A percentile compares a stretch with the other conserved stretches of the same genome.
Conservation (phyloP, 176 grass and related monocot genomes). For the Microstegium vimineum region DNA sequence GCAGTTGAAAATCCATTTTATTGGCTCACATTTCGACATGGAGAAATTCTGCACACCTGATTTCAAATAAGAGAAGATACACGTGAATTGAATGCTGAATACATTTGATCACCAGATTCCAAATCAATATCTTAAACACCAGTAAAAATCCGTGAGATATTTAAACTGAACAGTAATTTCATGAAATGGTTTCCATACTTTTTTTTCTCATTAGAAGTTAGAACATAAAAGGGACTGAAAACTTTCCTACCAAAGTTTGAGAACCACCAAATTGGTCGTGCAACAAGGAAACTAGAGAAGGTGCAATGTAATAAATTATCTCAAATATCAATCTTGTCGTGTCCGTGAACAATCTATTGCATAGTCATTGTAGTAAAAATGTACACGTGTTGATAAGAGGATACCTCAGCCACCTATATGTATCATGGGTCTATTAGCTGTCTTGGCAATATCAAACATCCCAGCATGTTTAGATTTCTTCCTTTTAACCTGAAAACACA, state of each 20-base stretch:
- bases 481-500: conserved; percentile 78
- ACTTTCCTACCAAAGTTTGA: background rate
- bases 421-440: conserved; percentile 86
- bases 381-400: background rate
- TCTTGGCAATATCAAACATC: conserved; percentile 89
- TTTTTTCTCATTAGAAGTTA: background rate
- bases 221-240: background rate
- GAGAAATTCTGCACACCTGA: background rate
- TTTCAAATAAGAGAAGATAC: background rate
- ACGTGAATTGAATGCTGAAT: background rate
- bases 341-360: background rate
- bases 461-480: conserved; percentile 92
- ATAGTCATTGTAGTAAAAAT: background rate
- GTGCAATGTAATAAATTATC: background rate
- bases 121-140: background rate
- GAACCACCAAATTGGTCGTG: background rate
- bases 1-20: background rate
- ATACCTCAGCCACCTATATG: conserved; percentile 88
- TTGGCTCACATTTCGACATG: background rate
- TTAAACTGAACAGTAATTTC: background rate
- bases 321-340: background rate
- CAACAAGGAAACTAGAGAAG: background rate
- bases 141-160: background rate
- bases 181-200: background rate
- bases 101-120: background rate